Evolutionary conservation across 129 eudicot genomes (phyloP).

Genomic region (Smallanthus sonchifolius): DNA sequence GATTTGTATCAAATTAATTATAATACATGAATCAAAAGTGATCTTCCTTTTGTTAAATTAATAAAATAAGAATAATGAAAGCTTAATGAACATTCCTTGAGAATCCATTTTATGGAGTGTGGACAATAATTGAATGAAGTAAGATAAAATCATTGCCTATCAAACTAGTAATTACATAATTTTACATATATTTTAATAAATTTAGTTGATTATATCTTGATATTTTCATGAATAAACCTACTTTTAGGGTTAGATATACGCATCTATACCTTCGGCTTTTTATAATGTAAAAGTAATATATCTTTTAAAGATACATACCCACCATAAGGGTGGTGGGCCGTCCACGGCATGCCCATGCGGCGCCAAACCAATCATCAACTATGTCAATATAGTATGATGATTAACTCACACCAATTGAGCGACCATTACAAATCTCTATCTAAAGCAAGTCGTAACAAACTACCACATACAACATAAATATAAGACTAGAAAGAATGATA

Average conservation of each 20-base stretch:
- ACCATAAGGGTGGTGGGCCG: too few relatives aligned
- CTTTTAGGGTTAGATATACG: neutral
- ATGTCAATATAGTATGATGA: too few relatives aligned
- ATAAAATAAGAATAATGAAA: neutral
- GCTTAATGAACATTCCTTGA: constrained; percentile 15
- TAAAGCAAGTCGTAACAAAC: too few relatives aligned
- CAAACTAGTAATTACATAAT: neutral
- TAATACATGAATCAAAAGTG: constrained; percentile 22
- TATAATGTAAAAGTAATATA: too few relatives aligned
- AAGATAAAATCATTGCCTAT: constrained; percentile 15
- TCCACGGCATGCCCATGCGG: too few relatives aligned
- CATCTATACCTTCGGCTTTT: neutral
- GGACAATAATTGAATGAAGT: constrained; percentile 2
- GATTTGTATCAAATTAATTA: neutral
- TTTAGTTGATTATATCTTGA: neutral
- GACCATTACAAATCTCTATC: too few relatives aligned
- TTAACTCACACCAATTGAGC: too few relatives aligned
- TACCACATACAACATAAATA: too few relatives aligned
- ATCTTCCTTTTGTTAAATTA: constrained; percentile 23
- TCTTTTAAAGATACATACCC: too few relatives aligned
- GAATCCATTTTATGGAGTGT: constrained; percentile 5
- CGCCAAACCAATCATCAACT: too few relatives aligned
- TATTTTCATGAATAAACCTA: neutral
- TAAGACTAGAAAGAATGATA: too few relatives aligned
- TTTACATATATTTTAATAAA: neutral